These are phyloP conservation scores for Stachybotrys chartarum DNA, from an alignment of 2,329 filamentous ascomycete species.

Conservation along the genomic window DNA sequence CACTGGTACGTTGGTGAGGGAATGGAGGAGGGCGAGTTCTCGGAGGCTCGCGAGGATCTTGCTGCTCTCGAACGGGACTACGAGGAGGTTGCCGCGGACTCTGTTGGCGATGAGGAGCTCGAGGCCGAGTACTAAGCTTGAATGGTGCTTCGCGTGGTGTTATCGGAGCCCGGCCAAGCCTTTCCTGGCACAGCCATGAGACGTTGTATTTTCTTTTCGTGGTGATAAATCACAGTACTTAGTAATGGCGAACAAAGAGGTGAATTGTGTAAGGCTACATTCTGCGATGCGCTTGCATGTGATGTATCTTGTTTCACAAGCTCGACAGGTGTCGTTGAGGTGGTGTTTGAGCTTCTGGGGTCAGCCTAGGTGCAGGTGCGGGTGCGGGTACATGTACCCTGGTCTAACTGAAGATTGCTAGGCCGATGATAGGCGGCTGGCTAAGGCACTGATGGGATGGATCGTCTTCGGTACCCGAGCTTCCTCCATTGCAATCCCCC, in stretches of 20 bases:
- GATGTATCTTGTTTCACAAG: background rate
- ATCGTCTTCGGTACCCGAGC: background rate
- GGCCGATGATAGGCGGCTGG: background rate
- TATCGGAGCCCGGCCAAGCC: slow-evolving; percentile 4
- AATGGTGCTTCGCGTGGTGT: background rate
- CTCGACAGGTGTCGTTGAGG: background rate
- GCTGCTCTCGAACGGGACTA: slow-evolving; percentile 97
- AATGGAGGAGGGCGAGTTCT: slow-evolving; percentile 99
- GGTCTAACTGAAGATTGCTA: background rate
- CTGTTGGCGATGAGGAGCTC: slow-evolving; percentile 75
- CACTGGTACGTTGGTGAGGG: slow-evolving; percentile 99
- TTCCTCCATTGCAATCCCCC: slow-evolving; percentile 4
- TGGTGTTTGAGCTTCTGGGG: background rate
- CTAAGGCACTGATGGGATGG: background rate
- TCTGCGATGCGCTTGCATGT: background rate
- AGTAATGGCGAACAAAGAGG: background rate
- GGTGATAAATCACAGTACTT: slow-evolving; percentile 19
- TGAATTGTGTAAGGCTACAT: background rate
- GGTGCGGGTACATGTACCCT: background rate
- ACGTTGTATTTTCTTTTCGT: slow-evolving; percentile 26
- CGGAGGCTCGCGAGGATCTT: slow-evolving; percentile 96
- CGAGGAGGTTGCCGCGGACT: slow-evolving; percentile 96
- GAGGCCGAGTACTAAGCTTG: slow-evolving; percentile 84
- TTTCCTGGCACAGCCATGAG: slow-evolving; percentile 8
- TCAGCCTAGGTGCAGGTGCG: background rate